Evolutionary conservation across 768 basidiomycete genomes (phyloP).

Genomic region (Phlebiopsis gigantea): DNA sequence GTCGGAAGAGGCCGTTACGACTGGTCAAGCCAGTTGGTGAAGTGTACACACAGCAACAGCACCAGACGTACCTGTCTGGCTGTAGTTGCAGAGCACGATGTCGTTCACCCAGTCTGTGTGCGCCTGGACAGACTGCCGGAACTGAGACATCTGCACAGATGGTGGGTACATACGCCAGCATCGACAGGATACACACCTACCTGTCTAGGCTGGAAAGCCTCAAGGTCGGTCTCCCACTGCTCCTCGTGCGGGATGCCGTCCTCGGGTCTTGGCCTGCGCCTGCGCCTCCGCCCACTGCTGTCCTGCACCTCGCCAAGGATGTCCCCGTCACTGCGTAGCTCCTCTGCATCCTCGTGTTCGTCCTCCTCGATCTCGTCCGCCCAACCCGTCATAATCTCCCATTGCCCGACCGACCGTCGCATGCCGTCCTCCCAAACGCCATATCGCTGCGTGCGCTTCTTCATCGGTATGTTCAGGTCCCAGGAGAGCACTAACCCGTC

Average conservation of each 20-base stretch:
- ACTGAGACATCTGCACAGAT: slow-evolving; percentile 44
- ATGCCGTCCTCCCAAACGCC: slow-evolving; percentile 18
- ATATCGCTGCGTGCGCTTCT: slow-evolving; percentile 32
- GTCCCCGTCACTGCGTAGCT: slow-evolving; percentile 65
- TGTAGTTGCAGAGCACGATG: slow-evolving; percentile 83
- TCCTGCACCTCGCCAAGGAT: slow-evolving; percentile 67
- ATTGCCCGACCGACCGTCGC: slow-evolving; percentile 27
- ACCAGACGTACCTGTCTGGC: slow-evolving; percentile 65
- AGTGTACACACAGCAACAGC: slow-evolving; percentile 3
- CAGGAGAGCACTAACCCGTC: slow-evolving; percentile 87
- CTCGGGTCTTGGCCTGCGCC: slow-evolving; percentile 26
- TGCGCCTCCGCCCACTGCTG: slow-evolving; percentile 27
- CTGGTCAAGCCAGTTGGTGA: slow-evolving; percentile 29
- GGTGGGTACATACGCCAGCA: neutral
- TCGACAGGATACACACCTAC: slow-evolving; percentile 32
- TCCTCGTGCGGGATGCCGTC: slow-evolving; percentile 54
- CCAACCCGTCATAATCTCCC: slow-evolving; percentile 88
- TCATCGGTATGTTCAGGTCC: slow-evolving; percentile 74
- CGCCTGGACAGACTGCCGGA: slow-evolving; percentile 83
- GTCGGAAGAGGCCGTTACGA: slow-evolving; percentile 93
- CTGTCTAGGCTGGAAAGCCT: slow-evolving; percentile 40
- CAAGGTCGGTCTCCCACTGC: slow-evolving; percentile 74
- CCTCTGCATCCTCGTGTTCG: slow-evolving; percentile 58
- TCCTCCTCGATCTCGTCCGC: slow-evolving; percentile 64
- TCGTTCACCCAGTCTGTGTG: slow-evolving; percentile 98